These are phyloP conservation scores for Termitomyces sp. DNA, from an alignment of 768 basidiomycete species.

Conservation along the genomic window DNA sequence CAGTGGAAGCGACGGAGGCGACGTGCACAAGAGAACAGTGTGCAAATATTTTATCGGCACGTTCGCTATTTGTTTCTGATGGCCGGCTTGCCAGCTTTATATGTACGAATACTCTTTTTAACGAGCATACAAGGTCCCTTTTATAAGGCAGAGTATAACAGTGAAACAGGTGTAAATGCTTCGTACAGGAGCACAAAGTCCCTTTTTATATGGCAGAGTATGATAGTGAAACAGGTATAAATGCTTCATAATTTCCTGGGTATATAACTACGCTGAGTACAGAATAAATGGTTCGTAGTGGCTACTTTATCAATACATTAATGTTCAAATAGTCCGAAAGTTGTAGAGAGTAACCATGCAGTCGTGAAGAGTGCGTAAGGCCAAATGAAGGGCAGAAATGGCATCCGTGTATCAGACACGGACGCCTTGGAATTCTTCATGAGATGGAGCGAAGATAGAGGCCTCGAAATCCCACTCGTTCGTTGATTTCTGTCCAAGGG, in stretches of 20 bases:
- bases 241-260: not conserved
- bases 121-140: no score
- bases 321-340: not conserved
- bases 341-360: not conserved
- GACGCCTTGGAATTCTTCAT: slow-evolving; percentile 3
- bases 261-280: not conserved
- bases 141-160: no score
- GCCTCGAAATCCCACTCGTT: slow-evolving; percentile 9
- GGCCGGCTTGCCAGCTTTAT: slow-evolving; percentile 6
- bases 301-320: slow-evolving; percentile 8
- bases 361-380: slow-evolving; percentile 1
- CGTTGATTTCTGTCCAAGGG: not conserved
- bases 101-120: no score
- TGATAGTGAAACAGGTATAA: not conserved
- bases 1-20: not conserved
- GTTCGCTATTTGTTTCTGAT: slow-evolving; percentile 14
- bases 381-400: not conserved
- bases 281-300: not conserved
- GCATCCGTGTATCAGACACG: not conserved
- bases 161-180: not conserved
- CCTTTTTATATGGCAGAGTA: no score
- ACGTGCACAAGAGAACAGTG: not conserved
- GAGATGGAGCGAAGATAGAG: slow-evolving; percentile 5
- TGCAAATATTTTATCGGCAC: slow-evolving; percentile 12
- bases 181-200: not conserved